Base-by-base conservation (phyloP, 148 eudicot genomes). In the Camellia granthamiana region DNA sequence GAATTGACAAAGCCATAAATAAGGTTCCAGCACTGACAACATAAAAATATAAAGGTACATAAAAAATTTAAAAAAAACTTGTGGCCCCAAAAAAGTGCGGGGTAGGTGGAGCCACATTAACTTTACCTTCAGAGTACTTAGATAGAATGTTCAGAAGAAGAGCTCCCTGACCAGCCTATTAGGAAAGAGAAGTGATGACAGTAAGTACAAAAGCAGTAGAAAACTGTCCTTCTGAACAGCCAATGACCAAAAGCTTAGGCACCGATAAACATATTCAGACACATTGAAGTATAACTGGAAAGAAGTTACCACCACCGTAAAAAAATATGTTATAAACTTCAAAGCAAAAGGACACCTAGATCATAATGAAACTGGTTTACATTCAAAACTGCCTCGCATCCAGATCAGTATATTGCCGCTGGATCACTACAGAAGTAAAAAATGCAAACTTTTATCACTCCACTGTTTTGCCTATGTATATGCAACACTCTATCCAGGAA, bases 141-240 rank as follows among this genome's bases (percentile, higher is more conserved):
- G 99, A 94, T 38, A 97, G 91, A 78, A 94, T 88, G 85, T 92
- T 97, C 62, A 97, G 89, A 72, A 97, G 93, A 82, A 97, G 88
- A 72, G 94, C 85, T 70, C 98, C 97, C 88, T 85, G 90, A 81
- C 97, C 91, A 81, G 94, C 93, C 99, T 97, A 82, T 49, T 80
- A 60, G 61, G 68, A 68, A 76, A 78, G 66, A 10, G 43, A 76
- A 69, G 23, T 1, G 42, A 78, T 42, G 44, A 2, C 43, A 46
- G 71, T 7, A 49, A 43, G 47, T 4, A 60, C 3, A 79, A 43
- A 66, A 55, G 41, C 52, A 46, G 41, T 30, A 64, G 49, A 58
- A 23, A 30, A 71, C 21, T 5, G 8, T 64, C 79, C 64, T 14
- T 14, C 23, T 60, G 41, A 52, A 63, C 14, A 21, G 52, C 54